These are phyloP conservation scores for Pythium phragmitis DNA, from an alignment of 352 stramenopile genomes.

Conservation along the genomic window DNA sequence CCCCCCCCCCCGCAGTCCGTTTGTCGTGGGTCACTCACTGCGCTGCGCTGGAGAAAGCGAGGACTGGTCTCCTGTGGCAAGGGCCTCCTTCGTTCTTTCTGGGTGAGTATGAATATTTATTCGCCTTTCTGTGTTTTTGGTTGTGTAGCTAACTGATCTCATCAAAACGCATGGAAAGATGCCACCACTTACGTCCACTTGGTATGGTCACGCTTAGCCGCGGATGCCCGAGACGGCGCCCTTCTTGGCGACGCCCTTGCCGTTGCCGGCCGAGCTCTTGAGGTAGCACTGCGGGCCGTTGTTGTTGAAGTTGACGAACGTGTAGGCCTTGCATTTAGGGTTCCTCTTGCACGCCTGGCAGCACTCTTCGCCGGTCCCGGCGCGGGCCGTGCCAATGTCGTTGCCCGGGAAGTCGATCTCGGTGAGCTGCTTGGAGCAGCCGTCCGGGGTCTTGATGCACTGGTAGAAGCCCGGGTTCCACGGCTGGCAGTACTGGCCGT, in stretches of 20 bases:
- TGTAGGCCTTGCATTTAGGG: slow-evolving; percentile 49
- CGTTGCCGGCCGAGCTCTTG: slow-evolving; percentile 27
- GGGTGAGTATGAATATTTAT: no score
- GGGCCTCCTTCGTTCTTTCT: no score
- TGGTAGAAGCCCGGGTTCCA: slow-evolving; percentile 48
- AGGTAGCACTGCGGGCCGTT: slow-evolving; percentile 52
- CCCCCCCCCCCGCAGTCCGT: no score
- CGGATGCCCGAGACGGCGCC: slow-evolving; percentile 38
- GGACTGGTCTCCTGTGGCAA: no score
- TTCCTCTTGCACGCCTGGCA: slow-evolving; percentile 41
- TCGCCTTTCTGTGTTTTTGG: no score
- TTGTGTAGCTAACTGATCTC: no score
- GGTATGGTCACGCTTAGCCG: background rate
- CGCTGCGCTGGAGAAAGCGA: no score
- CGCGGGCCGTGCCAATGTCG: slow-evolving; percentile 42
- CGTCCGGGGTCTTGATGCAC: slow-evolving; percentile 30
- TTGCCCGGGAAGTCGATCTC: slow-evolving; percentile 51
- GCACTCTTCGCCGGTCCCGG: slow-evolving; percentile 34
- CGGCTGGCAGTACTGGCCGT: slow-evolving; percentile 37
- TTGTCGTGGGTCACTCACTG: no score
- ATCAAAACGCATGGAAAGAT: no score
- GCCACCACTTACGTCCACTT: background rate
- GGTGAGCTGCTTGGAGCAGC: slow-evolving; percentile 35
- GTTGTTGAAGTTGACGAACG: slow-evolving; percentile 57
- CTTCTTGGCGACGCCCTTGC: slow-evolving; percentile 28